phyloP scores from a whole-genome alignment of 2,329 filamentous ascomycete species.

The Bipolaris bicolor region DNA sequence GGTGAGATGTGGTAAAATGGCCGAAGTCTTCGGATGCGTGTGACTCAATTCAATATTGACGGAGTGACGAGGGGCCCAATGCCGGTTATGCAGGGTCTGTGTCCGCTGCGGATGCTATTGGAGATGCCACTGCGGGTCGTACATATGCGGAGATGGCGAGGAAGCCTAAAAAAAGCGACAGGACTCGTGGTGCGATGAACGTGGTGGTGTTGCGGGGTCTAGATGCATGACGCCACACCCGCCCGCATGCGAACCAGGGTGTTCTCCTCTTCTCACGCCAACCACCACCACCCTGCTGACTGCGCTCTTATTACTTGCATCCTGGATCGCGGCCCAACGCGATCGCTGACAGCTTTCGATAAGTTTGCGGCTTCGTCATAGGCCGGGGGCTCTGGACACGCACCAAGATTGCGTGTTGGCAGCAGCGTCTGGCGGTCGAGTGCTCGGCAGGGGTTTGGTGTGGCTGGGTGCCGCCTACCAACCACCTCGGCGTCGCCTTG shows the following conservation, averaged over 20 bases:
- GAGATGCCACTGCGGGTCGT: slow-evolving; percentile 13
- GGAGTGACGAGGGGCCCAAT: slow-evolving; percentile 19
- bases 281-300: neutral
- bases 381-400: neutral
- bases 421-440: slow-evolving; percentile 10
- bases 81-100: slow-evolving; percentile 30
- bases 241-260: neutral
- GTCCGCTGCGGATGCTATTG: slow-evolving; percentile 24
- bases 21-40: slow-evolving; percentile 20
- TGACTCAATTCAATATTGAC: slow-evolving; percentile 38
- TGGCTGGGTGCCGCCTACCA: slow-evolving; percentile 38
- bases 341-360: neutral
- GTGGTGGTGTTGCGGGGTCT: slow-evolving; percentile 37
- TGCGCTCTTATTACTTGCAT: neutral
- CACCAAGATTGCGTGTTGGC: slow-evolving; percentile 15
- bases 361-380: slow-evolving; percentile 16
- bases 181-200: slow-evolving; percentile 18
- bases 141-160: slow-evolving; percentile 14
- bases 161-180: slow-evolving; percentile 33
- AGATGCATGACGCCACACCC: slow-evolving; percentile 10
- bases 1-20: slow-evolving; percentile 24
- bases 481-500: slow-evolving; percentile 29
- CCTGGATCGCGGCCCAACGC: neutral
- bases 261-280: neutral
- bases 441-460: slow-evolving; percentile 18